Conservation (phyloP, 108 stramenopile genomes). For the Asterionellopsis glacialis region DNA sequence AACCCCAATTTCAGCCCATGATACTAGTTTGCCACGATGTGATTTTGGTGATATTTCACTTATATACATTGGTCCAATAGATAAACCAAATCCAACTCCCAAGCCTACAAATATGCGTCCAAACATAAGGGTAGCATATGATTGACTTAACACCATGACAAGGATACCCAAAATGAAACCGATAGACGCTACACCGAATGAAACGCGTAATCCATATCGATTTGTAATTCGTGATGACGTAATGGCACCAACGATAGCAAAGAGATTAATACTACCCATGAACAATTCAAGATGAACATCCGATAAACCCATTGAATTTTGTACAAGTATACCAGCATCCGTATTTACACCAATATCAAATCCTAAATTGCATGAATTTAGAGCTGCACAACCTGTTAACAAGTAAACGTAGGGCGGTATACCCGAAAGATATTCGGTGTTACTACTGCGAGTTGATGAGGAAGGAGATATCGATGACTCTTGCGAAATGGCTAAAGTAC, state of each 20-base stretch:
- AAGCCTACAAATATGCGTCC: conserved; percentile 75
- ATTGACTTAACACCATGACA: conserved; percentile 32
- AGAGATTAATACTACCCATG: conserved; percentile 65
- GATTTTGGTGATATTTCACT: conserved; percentile 45
- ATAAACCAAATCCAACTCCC: conserved; percentile 82
- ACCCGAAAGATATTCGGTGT: too few species aligned
- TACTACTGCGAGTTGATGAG: too few species aligned
- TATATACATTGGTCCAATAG: conserved; percentile 69
- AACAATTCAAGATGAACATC: conserved; percentile 64
- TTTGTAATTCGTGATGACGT: conserved; percentile 54
- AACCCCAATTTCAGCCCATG: conserved; percentile 54
- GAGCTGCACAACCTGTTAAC: conserved; percentile 64
- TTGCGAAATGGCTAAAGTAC: too few species aligned
- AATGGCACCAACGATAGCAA: conserved; percentile 71
- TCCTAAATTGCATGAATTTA: conserved; percentile 82
- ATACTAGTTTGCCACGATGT: conserved; percentile 53
- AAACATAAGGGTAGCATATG: conserved; percentile 59
- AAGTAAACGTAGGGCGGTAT: too few species aligned
- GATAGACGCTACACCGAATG: conserved; percentile 61
- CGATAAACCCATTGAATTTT: conserved; percentile 40
- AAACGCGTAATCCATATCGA: conserved; percentile 50
- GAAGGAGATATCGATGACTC: too few species aligned
- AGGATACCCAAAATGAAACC: conserved; percentile 67
- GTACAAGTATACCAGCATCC: conserved; percentile 33
- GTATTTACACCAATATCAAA: conserved; percentile 54